Evolutionary conservation across 352 stramenopile genomes (phyloP).

Genomic region (Globisporangium camurandrum): DNA sequence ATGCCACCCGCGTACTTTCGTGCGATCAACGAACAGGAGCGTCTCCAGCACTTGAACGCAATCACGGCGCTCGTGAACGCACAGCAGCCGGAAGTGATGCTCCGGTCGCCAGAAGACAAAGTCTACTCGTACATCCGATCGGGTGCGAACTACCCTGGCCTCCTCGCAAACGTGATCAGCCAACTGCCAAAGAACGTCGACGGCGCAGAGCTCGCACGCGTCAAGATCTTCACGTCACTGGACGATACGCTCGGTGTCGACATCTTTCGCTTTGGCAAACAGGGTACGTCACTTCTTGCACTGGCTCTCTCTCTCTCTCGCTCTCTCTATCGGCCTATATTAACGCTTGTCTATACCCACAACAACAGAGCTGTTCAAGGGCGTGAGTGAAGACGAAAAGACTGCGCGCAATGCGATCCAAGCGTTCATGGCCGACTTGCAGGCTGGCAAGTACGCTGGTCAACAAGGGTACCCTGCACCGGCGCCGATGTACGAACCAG

Average conservation of each 20-base stretch:
- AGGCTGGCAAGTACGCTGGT: slow-evolving; percentile 61
- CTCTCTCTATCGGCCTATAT: background rate
- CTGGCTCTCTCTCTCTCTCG: background rate
- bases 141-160: slow-evolving; percentile 63
- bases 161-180: slow-evolving; percentile 61
- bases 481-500: slow-evolving; percentile 48
- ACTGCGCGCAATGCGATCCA: slow-evolving; percentile 46
- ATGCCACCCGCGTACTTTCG: slow-evolving; percentile 89
- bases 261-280: slow-evolving; percentile 79
- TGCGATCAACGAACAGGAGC: slow-evolving; percentile 74
- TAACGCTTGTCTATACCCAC: no score
- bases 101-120: slow-evolving; percentile 67
- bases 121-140: slow-evolving; percentile 83
- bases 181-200: slow-evolving; percentile 64
- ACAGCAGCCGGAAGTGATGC: slow-evolving; percentile 72
- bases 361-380: slow-evolving; percentile 42
- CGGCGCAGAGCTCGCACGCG: slow-evolving; percentile 56
- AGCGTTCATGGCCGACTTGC: slow-evolving; percentile 59
- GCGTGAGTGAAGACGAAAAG: slow-evolving; percentile 52
- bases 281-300: slow-evolving; percentile 16
- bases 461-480: slow-evolving; percentile 45
- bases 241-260: slow-evolving; percentile 82
- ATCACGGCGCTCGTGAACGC: slow-evolving; percentile 76
- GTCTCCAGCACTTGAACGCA: slow-evolving; percentile 82
- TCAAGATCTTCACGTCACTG: slow-evolving; percentile 88